These are phyloP conservation scores for Hyphopichia pseudoburtonii DNA, from an alignment of 1,139 yeast species.

Conservation along the genomic window DNA sequence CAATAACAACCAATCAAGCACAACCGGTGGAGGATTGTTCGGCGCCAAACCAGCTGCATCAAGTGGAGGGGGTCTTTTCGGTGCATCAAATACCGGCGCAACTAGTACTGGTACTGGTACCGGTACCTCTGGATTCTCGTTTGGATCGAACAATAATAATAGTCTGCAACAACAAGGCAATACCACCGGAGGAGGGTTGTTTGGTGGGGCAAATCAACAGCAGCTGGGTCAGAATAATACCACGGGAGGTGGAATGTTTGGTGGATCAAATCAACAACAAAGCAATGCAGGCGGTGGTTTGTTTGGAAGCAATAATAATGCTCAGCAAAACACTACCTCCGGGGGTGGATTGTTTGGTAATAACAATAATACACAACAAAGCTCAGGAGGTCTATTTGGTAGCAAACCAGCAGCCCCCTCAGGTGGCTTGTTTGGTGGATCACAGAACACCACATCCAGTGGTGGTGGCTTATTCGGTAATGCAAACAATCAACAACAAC, in stretches of 20 bases:
- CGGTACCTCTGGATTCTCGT: conserved; percentile 8
- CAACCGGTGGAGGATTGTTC: conserved; percentile 26
- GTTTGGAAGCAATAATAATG: conserved; percentile 38
- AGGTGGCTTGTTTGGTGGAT: conserved; percentile 23
- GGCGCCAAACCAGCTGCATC: conserved; percentile 17
- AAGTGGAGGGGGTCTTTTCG: conserved; percentile 13
- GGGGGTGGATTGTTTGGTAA: conserved; percentile 27
- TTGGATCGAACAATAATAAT: conserved; percentile 1
- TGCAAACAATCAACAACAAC: conserved; percentile 5
- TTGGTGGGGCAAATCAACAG: conserved; percentile 23
- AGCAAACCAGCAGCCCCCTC: conserved; percentile 9
- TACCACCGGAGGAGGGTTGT: conserved; percentile 27
- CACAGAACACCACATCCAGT: conserved; percentile 10
- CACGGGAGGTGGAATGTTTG: conserved; percentile 35
- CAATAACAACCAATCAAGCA: conserved; percentile 9
- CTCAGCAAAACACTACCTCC: conserved; percentile 4
- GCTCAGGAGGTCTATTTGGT: conserved; percentile 23
- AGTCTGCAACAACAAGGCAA: conserved; percentile 3
- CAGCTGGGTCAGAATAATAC: conserved; percentile 6
- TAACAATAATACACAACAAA: conserved; percentile 13
- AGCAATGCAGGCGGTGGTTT: conserved; percentile 27
- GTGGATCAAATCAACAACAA: conserved; percentile 17
- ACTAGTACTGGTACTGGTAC: conserved; percentile 6
- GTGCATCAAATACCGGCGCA: conserved; percentile 6
- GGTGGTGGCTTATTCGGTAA: conserved; percentile 24